These are phyloP conservation scores for Stachybotrys echinatus DNA, from an alignment of 2,329 filamentous ascomycete species.

Conservation along the genomic window DNA sequence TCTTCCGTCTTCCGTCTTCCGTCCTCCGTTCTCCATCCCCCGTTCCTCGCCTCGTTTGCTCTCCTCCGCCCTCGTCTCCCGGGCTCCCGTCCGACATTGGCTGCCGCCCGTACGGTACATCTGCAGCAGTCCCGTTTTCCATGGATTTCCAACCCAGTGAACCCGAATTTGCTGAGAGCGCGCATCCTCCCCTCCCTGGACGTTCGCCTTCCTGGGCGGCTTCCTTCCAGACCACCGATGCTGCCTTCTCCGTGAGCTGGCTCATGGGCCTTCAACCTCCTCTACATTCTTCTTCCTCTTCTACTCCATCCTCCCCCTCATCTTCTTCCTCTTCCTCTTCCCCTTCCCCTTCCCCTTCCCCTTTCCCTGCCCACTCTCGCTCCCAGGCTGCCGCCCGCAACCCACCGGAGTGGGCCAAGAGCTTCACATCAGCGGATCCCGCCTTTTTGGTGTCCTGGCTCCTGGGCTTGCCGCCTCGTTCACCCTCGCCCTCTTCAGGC, in stretches of 20 bases:
- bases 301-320: background rate
- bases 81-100: too few relatives aligned
- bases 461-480: conserved; percentile 16
- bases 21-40: too few relatives aligned
- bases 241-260: conserved; percentile 22
- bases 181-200: background rate
- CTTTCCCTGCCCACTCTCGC: background rate
- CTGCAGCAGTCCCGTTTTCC: too few relatives aligned
- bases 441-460: conserved; percentile 22
- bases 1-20: too few relatives aligned
- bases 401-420: background rate
- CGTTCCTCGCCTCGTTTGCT: too few relatives aligned
- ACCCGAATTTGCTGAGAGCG: background rate
- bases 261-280: conserved; percentile 14
- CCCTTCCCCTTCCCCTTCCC: background rate
- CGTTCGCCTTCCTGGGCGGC: conserved; percentile 11
- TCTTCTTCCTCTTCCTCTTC: background rate
- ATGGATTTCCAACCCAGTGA: background rate
- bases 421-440: conserved; percentile 16
- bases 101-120: too few relatives aligned
- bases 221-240: conserved; percentile 17
- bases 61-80: too few relatives aligned
- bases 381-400: background rate
- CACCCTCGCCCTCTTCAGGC: conserved; percentile 11
- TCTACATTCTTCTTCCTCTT: background rate